Evolutionary conservation across 768 basidiomycete species (phyloP).

Genomic region (Pleurotus tuoliensis): DNA sequence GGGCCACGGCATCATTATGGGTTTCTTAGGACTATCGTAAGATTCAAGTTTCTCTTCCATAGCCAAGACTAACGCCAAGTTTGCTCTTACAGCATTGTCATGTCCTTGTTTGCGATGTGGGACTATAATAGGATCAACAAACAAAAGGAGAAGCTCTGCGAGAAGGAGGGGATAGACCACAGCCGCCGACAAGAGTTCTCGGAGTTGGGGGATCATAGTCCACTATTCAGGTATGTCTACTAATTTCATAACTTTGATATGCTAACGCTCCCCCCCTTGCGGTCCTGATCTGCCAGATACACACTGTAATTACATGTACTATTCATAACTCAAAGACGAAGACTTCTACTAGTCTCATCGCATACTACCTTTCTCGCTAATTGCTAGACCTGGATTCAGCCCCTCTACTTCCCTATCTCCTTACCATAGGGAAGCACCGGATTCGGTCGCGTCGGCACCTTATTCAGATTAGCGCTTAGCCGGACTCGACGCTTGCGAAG

Average conservation of each 20-base stretch:
- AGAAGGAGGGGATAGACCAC: conserved; percentile 37
- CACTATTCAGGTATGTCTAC: conserved; percentile 45
- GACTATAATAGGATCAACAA: conserved; percentile 47
- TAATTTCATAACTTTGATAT: no score
- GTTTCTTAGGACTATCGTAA: conserved; percentile 30
- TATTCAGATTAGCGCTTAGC: no score
- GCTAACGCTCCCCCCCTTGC: not conserved
- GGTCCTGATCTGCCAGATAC: not conserved
- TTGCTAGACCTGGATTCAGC: no score
- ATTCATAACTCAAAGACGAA: no score
- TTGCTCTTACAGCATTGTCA: conserved; percentile 17
- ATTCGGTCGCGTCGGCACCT: no score
- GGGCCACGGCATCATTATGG: conserved; percentile 31
- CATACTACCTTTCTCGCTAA: no score
- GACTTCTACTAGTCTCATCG: no score
- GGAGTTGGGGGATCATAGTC: conserved; percentile 50
- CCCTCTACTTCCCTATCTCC: no score
- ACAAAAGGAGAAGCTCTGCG: conserved; percentile 41
- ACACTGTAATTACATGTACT: not conserved
- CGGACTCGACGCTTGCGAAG: no score
- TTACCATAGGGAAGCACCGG: no score
- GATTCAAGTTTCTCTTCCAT: not conserved
- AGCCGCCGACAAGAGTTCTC: conserved; percentile 36
- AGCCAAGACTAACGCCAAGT: no score
- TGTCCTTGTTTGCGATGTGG: conserved; percentile 43